Evolutionary conservation across 331 rosid genomes (phyloP), one percentile per base, ranked within the genome.

Genomic region (Acacia concinna): DNA sequence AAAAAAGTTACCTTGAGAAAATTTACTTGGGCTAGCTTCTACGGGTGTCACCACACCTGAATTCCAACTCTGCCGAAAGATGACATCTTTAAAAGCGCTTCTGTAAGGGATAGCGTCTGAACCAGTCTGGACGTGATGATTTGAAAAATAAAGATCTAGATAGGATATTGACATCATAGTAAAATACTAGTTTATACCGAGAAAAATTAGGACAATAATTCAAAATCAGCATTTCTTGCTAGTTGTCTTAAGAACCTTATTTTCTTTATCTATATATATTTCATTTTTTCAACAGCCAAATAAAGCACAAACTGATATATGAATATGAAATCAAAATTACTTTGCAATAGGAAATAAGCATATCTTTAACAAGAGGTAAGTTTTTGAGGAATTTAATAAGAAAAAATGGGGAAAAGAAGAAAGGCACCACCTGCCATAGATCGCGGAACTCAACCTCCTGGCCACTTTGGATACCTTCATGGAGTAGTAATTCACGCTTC

Each of bases 361-460:
- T 75, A 4, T 68, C 71, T 68, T 68, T 69, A 46, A 35, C 54
- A 37, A 64, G 79, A 67, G 54, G 69, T 71, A 60, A 69, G 34
- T 18, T 63, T 65, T 20, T 74, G 83, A 52, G 31, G 35, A 51
- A 51, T 35, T 43, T 40, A 30, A 40, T 31, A 25, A 28, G 81
- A 85, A 82, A n/a, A 47, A 23, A 25, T 21, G 78, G 3, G 74
- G 37, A 76, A 54, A 73, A 83, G 49, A 76, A 74, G 14, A 76
- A 68, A 74, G 78, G 72, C 32, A 67, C 77, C 81, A 91, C 99
- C 99, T 91, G 97, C 99, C 99, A 95, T 71, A 95, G 94, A 84
- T 93, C 99, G 76, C 80, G 92, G 38, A 91, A 82, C 88, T 89
- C 94, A 21, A 95, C 73, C 77, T 82, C 82, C 73, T 84, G 96